These are phyloP conservation scores for Phytophthora pisi DNA, from an alignment of 352 stramenopile species.

Conservation along the genomic window DNA sequence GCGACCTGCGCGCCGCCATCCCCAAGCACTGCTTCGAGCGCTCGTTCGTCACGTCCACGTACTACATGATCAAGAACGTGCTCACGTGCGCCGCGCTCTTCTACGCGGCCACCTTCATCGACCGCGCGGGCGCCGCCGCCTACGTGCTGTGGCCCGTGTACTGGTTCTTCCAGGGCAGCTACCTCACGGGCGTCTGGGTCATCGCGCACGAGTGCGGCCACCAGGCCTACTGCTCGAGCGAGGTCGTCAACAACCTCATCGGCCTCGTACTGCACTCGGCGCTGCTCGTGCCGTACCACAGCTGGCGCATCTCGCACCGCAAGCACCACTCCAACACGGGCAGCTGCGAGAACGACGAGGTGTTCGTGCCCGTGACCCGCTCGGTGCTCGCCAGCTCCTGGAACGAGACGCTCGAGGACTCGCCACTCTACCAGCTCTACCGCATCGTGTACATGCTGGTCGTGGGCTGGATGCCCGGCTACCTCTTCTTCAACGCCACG, in stretches of 20 bases:
- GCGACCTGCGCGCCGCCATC: constrained; percentile 91
- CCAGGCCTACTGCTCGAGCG: constrained; percentile 94
- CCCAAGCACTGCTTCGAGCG: constrained; percentile 97
- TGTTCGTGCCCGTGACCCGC: constrained; percentile 93
- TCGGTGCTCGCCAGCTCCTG: constrained; percentile 62
- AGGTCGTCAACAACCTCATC: constrained; percentile 96
- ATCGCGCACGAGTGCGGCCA: constrained; percentile 98
- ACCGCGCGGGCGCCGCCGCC: constrained; percentile 48
- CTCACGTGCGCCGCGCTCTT: constrained; percentile 89
- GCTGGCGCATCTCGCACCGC: constrained; percentile 96
- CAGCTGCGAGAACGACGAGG: constrained; percentile 96
- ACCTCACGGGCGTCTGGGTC: constrained; percentile 98
- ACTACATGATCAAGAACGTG: constrained; percentile 93
- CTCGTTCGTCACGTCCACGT: constrained; percentile 91
- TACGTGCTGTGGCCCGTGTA: constrained; percentile 94
- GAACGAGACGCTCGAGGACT: constrained; percentile 92
- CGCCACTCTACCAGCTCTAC: constrained; percentile 94
- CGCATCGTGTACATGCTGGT: constrained; percentile 94
- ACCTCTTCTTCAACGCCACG: constrained; percentile 96
- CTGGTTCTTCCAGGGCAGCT: constrained; percentile 97
- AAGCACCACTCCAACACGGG: constrained; percentile 97
- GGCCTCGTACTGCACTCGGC: constrained; percentile 97
- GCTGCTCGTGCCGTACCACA: constrained; percentile 98
- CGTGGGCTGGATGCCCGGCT: constrained; percentile 97
- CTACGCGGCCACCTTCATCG: constrained; percentile 85